Evolutionary conservation across 805 yeast species (phyloP), one percentile per base, ranked within the genome.

Genomic region (Wickerhamomyces bovis): DNA sequence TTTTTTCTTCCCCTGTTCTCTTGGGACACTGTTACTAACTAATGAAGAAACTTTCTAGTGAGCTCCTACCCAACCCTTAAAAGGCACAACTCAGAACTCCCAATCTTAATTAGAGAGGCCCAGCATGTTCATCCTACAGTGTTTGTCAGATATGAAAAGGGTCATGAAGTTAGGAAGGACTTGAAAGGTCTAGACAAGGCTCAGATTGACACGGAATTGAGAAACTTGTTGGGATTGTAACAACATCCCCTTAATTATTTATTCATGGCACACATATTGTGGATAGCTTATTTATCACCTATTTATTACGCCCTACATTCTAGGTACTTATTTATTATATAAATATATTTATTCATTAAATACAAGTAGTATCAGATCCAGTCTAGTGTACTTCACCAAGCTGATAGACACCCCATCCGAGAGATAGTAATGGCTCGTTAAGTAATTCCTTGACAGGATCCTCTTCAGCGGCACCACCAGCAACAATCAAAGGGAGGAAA

Each of bases 51-150:
- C 16, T 88, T 83, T 60, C 69, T 88, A 53, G 66, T 76, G 42
- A 71, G 75, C 47, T 71, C 81, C 58, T 87, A 87, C 65, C 80
- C 85, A n/a, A 58, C 70, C n/a, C 68, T 88, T 57, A 76, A 76
- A 58, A 76, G 78, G 61, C 62, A 77, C 49, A 79, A 85, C 58
- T 82, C 90, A 49, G 67, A 71, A 49, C 68, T 85, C 26, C 95
- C 95, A 12, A 81, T 88, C 45, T 72, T 88, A 61, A 75, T 88
- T 51, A 81, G 96, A 67, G 96, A 88, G 66, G 78, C 89, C 28
- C 70, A 47, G 1, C 70, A 51, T 43, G 78, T 83, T 45, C 73
- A 82, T 43, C 95, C 96, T 38, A 73, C 81, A 41, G 76, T 86
- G 44, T 84, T 79, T 49, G 86, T 90, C 33, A 78, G 96, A 63